Evolutionary conservation across 345 rosid genomes (phyloP).

Genomic region (Chamaenerion angustifolium): DNA sequence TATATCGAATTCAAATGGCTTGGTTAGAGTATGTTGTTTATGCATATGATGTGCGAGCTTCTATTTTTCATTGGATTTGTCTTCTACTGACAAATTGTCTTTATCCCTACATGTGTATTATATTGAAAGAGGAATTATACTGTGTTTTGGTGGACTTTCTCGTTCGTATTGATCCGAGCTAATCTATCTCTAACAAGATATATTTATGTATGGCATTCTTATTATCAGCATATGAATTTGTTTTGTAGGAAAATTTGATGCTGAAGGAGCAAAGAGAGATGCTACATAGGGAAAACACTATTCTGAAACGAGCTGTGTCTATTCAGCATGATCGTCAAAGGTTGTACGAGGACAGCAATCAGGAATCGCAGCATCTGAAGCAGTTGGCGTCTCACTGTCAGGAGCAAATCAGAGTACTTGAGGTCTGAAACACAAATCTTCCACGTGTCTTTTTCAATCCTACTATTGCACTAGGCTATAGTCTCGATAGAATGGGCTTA

Average conservation of each 20-base stretch:
- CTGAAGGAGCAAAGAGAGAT: slow-evolving; percentile 60
- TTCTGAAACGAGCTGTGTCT: slow-evolving; percentile 78
- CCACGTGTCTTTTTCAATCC: not conserved
- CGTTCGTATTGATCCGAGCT: too few relatives aligned
- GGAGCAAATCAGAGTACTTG: slow-evolving; percentile 56
- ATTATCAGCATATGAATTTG: not conserved
- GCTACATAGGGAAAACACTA: slow-evolving; percentile 46
- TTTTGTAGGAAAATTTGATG: slow-evolving; percentile 43
- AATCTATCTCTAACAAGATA: too few relatives aligned
- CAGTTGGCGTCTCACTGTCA: slow-evolving; percentile 68
- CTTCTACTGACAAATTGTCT: too few relatives aligned
- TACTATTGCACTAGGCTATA: too few relatives aligned
- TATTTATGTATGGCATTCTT: too few relatives aligned
- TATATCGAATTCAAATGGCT: too few relatives aligned
- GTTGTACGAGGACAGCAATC: slow-evolving; percentile 39
- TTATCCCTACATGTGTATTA: too few relatives aligned
- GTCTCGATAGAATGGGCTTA: too few relatives aligned
- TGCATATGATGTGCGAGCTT: too few relatives aligned
- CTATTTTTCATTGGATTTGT: too few relatives aligned
- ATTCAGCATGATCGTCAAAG: slow-evolving; percentile 84
- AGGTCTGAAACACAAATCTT: slow-evolving; percentile 25
- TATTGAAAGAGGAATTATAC: too few relatives aligned
- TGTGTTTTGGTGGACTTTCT: too few relatives aligned
- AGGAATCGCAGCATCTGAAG: slow-evolving; percentile 50
- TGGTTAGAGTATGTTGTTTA: not conserved